A percentile compares a stretch with the other conserved stretches of the same genome.
Evolutionary conservation across 2,329 filamentous ascomycete genomes (phyloP).

Genomic region (Nemania diffusa): DNA sequence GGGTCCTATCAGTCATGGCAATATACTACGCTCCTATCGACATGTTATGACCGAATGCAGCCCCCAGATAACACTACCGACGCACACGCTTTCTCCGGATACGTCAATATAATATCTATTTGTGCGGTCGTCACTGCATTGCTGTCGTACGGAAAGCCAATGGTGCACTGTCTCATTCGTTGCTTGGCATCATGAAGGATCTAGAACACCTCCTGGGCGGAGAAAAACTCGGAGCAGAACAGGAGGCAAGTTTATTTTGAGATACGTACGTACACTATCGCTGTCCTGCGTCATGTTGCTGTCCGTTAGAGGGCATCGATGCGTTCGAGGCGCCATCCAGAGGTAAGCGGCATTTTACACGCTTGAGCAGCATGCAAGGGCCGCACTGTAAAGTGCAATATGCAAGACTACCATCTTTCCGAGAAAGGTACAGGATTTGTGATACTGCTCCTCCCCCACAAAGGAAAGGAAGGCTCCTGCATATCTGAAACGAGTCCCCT

Average conservation of each 20-base stretch:
- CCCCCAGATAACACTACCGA: slow-evolving; percentile 24
- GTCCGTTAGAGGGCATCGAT: not conserved
- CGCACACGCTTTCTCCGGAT: slow-evolving; percentile 3
- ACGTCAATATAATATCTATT: slow-evolving; percentile 11
- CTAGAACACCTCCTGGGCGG: slow-evolving; percentile 3
- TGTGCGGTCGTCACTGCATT: not conserved
- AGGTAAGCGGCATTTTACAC: not conserved
- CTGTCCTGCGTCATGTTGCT: slow-evolving; percentile 2
- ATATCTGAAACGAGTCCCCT: slow-evolving; percentile 26
- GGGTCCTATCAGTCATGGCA: slow-evolving; percentile 8
- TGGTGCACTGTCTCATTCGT: not conserved
- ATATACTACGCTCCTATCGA: slow-evolving; percentile 22
- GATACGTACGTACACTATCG: not conserved
- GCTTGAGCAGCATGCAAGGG: slow-evolving; percentile 9
- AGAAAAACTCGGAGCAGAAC: slow-evolving; percentile 9
- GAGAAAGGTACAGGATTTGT: slow-evolving; percentile 3
- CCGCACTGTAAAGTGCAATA: not conserved
- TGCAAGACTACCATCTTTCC: slow-evolving; percentile 9
- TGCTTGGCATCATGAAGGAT: slow-evolving; percentile 17
- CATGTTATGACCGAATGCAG: slow-evolving; percentile 14
- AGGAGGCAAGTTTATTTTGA: slow-evolving; percentile 5
- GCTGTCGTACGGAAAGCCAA: not conserved
- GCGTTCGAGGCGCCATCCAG: not conserved
- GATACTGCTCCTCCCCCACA: slow-evolving; percentile 31
- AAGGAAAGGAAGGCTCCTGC: slow-evolving; percentile 19